A percentile compares a stretch with the other conserved stretches of the same genome.
Evolutionary conservation across 2,329 filamentous ascomycete genomes (phyloP).

Genomic region (Rhexocercosporidium sp.): DNA sequence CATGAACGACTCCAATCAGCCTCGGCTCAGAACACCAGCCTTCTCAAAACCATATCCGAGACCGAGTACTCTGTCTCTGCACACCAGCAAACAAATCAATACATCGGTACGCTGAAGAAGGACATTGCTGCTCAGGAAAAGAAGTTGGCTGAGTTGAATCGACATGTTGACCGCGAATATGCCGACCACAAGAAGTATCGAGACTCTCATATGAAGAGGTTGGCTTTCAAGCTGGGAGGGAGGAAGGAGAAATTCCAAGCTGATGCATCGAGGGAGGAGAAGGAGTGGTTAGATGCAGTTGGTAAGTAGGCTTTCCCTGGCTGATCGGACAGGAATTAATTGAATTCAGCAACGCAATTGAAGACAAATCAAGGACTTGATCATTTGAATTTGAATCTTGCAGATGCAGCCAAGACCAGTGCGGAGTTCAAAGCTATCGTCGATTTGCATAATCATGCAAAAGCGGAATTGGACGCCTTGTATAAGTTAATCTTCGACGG

Average conservation of each 20-base stretch:
- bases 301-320: constrained; percentile 24
- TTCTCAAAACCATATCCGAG: constrained; percentile 53
- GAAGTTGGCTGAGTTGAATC: constrained; percentile 47
- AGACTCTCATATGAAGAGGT: constrained; percentile 56
- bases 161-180: constrained; percentile 52
- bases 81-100: constrained; percentile 51
- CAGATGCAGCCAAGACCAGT: constrained; percentile 46
- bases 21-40: constrained; percentile 47
- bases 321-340: not conserved
- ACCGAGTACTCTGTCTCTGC: constrained; percentile 55
- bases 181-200: constrained; percentile 59
- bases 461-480: constrained; percentile 54
- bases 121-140: constrained; percentile 47
- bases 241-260: constrained; percentile 54
- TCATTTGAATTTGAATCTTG: constrained; percentile 47
- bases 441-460: constrained; percentile 46
- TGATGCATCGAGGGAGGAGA: constrained; percentile 58
- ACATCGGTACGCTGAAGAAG: constrained; percentile 52
- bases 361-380: constrained; percentile 51
- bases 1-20: constrained; percentile 47
- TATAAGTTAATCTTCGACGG: constrained; percentile 61
- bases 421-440: constrained; percentile 46
- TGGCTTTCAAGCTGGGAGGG: constrained; percentile 56
- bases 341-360: constrained; percentile 47
- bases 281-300: constrained; percentile 59